Evolutionary conservation across 176 grass and related monocot genomes (phyloP).

Genomic region (Canna indica): DNA sequence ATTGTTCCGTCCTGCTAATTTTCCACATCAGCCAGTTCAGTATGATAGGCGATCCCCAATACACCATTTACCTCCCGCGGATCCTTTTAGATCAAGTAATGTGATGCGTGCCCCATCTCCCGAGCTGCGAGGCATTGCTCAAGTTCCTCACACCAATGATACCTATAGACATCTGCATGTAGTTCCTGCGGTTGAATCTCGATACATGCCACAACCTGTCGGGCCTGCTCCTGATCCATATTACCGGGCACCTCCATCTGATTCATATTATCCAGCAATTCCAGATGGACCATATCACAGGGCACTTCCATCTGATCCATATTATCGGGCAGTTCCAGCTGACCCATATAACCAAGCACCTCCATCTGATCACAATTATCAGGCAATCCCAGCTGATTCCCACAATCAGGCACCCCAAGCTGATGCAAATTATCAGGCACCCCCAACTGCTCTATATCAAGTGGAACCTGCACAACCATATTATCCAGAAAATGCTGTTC

Average conservation of each 20-base stretch:
- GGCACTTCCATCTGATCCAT: neutral
- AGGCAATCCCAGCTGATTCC: neutral
- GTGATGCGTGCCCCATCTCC: conserved; percentile 8
- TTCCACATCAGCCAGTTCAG: conserved; percentile 20
- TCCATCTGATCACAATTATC: neutral
- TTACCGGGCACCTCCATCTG: conserved; percentile 2
- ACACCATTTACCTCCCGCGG: conserved; percentile 18
- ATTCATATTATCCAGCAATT: neutral
- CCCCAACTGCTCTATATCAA: conserved; percentile 20
- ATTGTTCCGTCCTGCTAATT: conserved; percentile 34
- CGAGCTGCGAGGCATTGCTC: conserved; percentile 17
- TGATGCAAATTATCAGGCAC: neutral
- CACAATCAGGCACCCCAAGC: neutral
- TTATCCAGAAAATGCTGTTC: conserved; percentile 20
- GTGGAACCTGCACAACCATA: conserved; percentile 14
- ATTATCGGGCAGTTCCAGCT: neutral
- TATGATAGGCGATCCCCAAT: conserved; percentile 21
- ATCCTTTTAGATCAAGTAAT: conserved; percentile 23
- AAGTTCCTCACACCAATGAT: conserved; percentile 2
- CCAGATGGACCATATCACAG: neutral
- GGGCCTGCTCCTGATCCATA: conserved; percentile 16
- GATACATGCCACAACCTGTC: conserved; percentile 11
- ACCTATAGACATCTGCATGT: conserved; percentile 10
- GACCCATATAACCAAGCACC: neutral
- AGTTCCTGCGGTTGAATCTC: neutral